Evolutionary conservation across 2,329 filamentous ascomycete genomes (phyloP).

Genomic region (Epichloe brachyelytri): DNA sequence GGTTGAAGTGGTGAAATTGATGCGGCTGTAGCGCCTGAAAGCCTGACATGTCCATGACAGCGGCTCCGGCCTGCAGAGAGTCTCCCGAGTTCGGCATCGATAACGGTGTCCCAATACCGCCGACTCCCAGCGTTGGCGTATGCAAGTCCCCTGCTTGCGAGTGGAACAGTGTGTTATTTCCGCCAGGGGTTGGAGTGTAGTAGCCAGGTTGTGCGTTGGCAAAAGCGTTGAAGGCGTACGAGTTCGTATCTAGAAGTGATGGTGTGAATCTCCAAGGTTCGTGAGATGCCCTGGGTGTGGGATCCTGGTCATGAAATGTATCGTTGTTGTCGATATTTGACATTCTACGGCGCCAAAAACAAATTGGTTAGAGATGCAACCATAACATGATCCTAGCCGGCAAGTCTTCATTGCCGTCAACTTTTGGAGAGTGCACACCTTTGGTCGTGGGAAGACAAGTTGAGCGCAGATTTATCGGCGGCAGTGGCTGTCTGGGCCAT

Average conservation of each 20-base stretch:
- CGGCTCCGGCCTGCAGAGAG: constrained; percentile 44
- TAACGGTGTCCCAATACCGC: constrained; percentile 68
- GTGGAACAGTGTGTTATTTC: constrained; percentile 69
- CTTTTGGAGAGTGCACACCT: constrained; percentile 13
- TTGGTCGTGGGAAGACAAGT: constrained; percentile 12
- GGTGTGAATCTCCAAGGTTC: constrained; percentile 84
- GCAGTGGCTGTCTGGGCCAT: constrained; percentile 22
- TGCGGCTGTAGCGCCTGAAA: constrained; percentile 53
- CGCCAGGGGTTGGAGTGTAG: constrained; percentile 78
- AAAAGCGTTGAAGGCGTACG: constrained; percentile 67
- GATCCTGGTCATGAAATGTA: constrained; percentile 56
- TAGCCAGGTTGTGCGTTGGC: constrained; percentile 70
- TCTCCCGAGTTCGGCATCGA: constrained; percentile 62
- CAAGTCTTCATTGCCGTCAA: neutral
- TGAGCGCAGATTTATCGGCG: constrained; percentile 13
- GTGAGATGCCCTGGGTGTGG: constrained; percentile 65
- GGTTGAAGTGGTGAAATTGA: constrained; percentile 54
- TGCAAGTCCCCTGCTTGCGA: constrained; percentile 76
- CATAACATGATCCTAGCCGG: neutral
- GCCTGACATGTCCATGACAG: constrained; percentile 50
- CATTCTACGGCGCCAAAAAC: constrained; percentile 7
- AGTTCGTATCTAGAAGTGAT: constrained; percentile 74
- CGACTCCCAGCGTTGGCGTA: constrained; percentile 62
- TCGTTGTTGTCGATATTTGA: constrained; percentile 15
- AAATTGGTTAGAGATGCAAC: neutral